Conservation (phyloP, 129 eudicot species). For the Artemisia annua region DNA sequence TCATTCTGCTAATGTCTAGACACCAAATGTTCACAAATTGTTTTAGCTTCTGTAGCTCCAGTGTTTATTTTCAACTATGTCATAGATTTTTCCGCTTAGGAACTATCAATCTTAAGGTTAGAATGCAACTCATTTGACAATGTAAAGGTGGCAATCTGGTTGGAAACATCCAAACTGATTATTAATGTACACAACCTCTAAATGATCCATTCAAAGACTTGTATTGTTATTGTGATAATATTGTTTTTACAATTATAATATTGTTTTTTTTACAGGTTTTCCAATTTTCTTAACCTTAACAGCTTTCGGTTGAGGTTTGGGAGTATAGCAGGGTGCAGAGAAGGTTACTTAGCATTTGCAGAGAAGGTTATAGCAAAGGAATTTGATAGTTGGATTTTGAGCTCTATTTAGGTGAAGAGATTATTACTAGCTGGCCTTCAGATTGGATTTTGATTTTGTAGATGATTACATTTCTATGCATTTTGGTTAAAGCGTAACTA, state of each 20-base stretch:
- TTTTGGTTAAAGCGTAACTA: neutral
- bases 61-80: neutral
- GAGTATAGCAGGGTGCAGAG: constrained; percentile 1
- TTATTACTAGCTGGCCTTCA: constrained; percentile 11
- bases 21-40: neutral
- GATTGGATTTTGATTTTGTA: constrained; percentile 18
- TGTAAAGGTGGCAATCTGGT: no score
- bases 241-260: no score
- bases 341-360: constrained; percentile 18
- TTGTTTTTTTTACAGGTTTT: neutral
- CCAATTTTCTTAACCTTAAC: neutral
- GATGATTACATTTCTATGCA: constrained; percentile 16
- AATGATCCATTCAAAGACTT: no score
- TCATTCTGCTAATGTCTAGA: constrained; percentile 2
- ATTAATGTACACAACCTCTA: no score
- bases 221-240: no score
- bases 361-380: constrained; percentile 11
- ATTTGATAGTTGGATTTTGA: constrained; percentile 13
- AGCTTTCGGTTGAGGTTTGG: neutral
- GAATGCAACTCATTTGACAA: no score
- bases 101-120: no score
- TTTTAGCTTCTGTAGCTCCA: neutral
- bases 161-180: no score
- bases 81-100: neutral
- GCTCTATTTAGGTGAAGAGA: constrained; percentile 24